Base-by-base conservation (phyloP, 2,329 filamentous ascomycete genomes). In the Ophiostoma piceae region DNA sequence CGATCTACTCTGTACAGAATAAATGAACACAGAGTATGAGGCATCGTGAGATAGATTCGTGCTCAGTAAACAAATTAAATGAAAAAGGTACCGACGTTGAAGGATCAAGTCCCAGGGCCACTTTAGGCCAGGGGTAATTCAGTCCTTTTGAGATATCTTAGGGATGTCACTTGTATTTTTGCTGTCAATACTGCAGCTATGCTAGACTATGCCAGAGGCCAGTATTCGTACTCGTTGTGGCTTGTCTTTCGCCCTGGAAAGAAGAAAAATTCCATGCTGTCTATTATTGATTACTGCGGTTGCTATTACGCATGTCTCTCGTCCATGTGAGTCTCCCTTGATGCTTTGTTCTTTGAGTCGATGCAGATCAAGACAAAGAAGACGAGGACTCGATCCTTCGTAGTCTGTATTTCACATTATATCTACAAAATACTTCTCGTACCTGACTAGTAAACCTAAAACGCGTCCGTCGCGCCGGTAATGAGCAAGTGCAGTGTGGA, bases 401-500 rank as follows among this genome's bases (percentile, higher is more conserved):
- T 2, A 29, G 2, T 29, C 26, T 29, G 26, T 29, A 29, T 2
- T 29, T 29, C 2, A 29, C 26, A 29, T 29, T 29, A 1, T 35
- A 35, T 35, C 35, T 35, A 35, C 35, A 41, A 12, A 4, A 41
- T 41, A 41, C 12, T 14, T 60, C 26, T 62, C 26, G 57, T 62
- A 26, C 57, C 57, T 62, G 57, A 57, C 57, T 62, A 62, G 57
- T 62, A 16, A 22, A 62, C 57, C 22, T 62, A 62, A 62, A 62
- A 62, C 57, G 57, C 57, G 57, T 62, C 57, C 57, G 57, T 62
- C 57, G 51, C 51, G 57, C 32, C 57, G 57, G 57, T 62, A 62
- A 62, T 62, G 57, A 62, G 57, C 57, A 62, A 19, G 57, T 62
- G 26, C 6, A n/a, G 32, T 62, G 57, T 14, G 22, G 51, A 57